Base-by-base conservation (phyloP, 495 filamentous ascomycete genomes). In the Aspergillus mulundensis region DNA sequence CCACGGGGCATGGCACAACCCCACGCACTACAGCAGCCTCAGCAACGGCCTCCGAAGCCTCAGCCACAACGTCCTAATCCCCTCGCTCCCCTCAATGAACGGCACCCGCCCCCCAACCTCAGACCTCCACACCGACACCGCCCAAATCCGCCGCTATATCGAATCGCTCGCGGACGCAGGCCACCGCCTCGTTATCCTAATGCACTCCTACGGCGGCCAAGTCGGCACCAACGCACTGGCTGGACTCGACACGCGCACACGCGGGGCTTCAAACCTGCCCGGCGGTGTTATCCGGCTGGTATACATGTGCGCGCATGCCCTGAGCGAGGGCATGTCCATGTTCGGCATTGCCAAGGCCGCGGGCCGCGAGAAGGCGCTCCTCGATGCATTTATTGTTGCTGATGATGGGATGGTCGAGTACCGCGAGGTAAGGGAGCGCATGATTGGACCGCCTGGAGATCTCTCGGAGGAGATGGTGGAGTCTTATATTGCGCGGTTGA, bases 161-260 rank as follows among this genome's bases (percentile, higher is more conserved):
- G 18, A 45, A 40, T 25, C 16, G 24, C 51, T 59, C 7, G 46
- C 24, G n/a, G 12, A 24, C 18, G 57, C 51, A 15, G 57, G 57
- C 45, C 51, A 45, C 20, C 12, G 23, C 1, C 18, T 59, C 8
- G 10, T 54, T 6, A 38, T 51, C 10, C 23, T 59, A 11, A 48
- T 55, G 25, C 57, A 59, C 19, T 54, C 57, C 7, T 59, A 59
- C 51, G 44, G 57, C n/a, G 57, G 51, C 0, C 51, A 54, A 23
- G 45, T 59, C 19, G 57, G n/a, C 36, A 50, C 45, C 19, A 59
- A 54, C 21, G 57, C 45, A 21, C 44, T 59, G 15, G 34, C 8
- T 10, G 57, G 57, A 11, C 51, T 59, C 0, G 42, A 34, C 11
- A 2, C 5, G 1, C 12, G 14, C 3, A 25, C 43, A 4, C 49